Evolutionary conservation across 2,329 filamentous ascomycete genomes (phyloP).

Genomic region (Ophiognomonia clavigignenti-juglandacearum): DNA sequence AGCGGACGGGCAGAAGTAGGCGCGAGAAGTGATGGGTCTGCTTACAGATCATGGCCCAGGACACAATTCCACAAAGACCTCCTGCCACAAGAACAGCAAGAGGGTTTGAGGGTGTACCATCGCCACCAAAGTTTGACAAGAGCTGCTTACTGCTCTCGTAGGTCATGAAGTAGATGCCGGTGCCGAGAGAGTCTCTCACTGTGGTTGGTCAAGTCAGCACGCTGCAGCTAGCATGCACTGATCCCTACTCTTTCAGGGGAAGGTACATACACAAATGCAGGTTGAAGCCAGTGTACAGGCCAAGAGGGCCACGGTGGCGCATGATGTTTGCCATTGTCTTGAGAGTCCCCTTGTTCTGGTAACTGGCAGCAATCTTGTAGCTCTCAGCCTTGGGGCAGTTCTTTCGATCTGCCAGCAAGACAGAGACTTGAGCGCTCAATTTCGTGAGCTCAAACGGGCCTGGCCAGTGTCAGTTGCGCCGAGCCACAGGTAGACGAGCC

Average conservation of each 20-base stretch:
- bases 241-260: neutral
- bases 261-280: slow-evolving; percentile 65
- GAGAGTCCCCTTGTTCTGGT: slow-evolving; percentile 73
- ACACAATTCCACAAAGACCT: slow-evolving; percentile 76
- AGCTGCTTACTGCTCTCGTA: slow-evolving; percentile 85
- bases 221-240: no score
- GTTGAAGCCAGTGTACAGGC: slow-evolving; percentile 76
- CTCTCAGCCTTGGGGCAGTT: slow-evolving; percentile 41
- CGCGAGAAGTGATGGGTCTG: slow-evolving; percentile 17
- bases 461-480: slow-evolving; percentile 25
- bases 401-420: slow-evolving; percentile 62
- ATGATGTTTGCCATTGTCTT: slow-evolving; percentile 74
- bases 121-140: slow-evolving; percentile 67
- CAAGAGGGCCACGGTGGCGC: slow-evolving; percentile 65
- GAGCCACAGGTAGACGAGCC: neutral
- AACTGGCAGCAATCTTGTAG: slow-evolving; percentile 60
- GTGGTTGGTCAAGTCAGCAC: slow-evolving; percentile 2
- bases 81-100: slow-evolving; percentile 73
- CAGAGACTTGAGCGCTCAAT: slow-evolving; percentile 78
- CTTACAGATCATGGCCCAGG: slow-evolving; percentile 73
- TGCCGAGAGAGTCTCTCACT: slow-evolving; percentile 81
- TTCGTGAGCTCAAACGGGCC: slow-evolving; percentile 88
- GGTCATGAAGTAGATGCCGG: slow-evolving; percentile 81
- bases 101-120: slow-evolving; percentile 71
- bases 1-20: neutral